phyloP scores from a whole-genome alignment of 768 basidiomycete genomes.

The Collybia mongolica region DNA sequence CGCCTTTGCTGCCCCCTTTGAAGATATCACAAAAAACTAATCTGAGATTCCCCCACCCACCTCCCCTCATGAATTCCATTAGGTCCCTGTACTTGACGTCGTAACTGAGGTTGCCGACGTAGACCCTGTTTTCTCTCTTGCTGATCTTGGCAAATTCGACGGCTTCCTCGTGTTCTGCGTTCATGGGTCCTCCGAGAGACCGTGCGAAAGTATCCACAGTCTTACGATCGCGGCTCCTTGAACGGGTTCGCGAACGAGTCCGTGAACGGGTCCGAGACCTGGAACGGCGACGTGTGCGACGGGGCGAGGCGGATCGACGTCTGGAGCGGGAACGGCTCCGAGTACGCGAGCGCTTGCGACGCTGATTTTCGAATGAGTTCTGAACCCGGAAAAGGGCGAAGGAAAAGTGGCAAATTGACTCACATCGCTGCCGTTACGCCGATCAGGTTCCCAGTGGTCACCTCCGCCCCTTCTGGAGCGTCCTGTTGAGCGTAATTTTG shows the following conservation, averaged over 20 bases:
- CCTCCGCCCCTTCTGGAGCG: slow-evolving; percentile 46
- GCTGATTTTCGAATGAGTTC: slow-evolving; percentile 30
- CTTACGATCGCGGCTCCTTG: slow-evolving; percentile 57
- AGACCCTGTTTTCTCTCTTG: slow-evolving; percentile 98
- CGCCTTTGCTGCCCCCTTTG: slow-evolving; percentile 32
- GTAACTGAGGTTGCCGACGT: slow-evolving; percentile 98
- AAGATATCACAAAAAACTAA: slow-evolving; percentile 49
- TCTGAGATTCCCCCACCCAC: slow-evolving; percentile 88
- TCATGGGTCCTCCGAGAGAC: slow-evolving; percentile 87
- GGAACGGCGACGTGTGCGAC: slow-evolving; percentile 64
- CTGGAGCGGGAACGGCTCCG: slow-evolving; percentile 70
- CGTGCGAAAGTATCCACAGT: slow-evolving; percentile 66
- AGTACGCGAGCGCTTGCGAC: slow-evolving; percentile 67
- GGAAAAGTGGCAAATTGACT: slow-evolving; percentile 20
- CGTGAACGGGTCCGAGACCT: slow-evolving; percentile 50
- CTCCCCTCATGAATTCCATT: slow-evolving; percentile 99
- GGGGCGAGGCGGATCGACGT: slow-evolving; percentile 64
- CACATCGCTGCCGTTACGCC: slow-evolving; percentile 67
- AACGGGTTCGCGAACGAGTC: slow-evolving; percentile 52
- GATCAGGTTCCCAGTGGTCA: slow-evolving; percentile 86
- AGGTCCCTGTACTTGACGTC: slow-evolving; percentile 98
- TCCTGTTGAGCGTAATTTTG: slow-evolving; percentile 19
- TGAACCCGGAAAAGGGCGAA: slow-evolving; percentile 6
- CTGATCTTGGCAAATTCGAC: slow-evolving; percentile 93
- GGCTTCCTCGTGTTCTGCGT: slow-evolving; percentile 90